Evolutionary conservation across 345 rosid genomes (phyloP).

Genomic region (Excoecaria agallocha): DNA sequence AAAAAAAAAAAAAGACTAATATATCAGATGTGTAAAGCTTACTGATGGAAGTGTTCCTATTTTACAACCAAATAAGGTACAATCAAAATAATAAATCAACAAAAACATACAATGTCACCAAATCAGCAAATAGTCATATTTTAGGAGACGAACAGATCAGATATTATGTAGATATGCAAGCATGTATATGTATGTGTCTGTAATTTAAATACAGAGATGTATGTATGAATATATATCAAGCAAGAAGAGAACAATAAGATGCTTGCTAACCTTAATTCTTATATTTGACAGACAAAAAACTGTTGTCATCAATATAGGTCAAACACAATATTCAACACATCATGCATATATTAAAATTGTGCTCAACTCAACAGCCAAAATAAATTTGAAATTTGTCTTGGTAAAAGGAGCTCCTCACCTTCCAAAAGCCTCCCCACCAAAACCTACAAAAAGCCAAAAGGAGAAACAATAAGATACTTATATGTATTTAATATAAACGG

Average conservation of each 20-base stretch:
- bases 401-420: slow-evolving; percentile 50
- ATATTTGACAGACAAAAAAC: background rate
- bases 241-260: background rate
- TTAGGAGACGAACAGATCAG: background rate
- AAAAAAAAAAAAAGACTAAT: slow-evolving; percentile 15
- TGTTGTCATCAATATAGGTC: background rate
- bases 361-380: slow-evolving; percentile 8
- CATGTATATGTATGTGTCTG: background rate
- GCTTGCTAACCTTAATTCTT: background rate
- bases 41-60: too few relatives aligned
- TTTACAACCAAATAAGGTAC: background rate
- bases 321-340: background rate
- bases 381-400: background rate
- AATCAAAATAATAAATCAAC: background rate
- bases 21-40: slow-evolving; percentile 6
- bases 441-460: slow-evolving; percentile 55
- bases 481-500: background rate
- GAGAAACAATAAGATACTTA: slow-evolving; percentile 20
- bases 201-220: background rate
- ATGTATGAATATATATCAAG: too few relatives aligned
- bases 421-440: slow-evolving; percentile 99
- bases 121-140: background rate
- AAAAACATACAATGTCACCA: background rate
- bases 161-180: background rate
- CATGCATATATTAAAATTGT: background rate